Base-by-base conservation (phyloP, 225 moss, liverwort and hornwort species). In the Asterella californica region DNA sequence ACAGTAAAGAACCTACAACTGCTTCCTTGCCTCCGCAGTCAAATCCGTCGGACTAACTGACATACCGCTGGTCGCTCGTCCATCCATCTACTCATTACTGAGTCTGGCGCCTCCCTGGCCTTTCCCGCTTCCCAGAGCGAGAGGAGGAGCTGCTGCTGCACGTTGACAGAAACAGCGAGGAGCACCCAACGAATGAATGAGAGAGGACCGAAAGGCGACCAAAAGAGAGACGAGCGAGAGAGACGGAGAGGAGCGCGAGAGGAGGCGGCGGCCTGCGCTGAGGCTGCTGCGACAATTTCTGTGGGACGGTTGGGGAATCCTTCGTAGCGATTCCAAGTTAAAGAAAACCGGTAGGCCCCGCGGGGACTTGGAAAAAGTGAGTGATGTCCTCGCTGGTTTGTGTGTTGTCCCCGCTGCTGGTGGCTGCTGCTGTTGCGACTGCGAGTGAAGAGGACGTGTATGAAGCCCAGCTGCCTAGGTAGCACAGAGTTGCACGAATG, bases 241-340 rank as follows among this genome's bases (percentile, higher is more conserved):
- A 6, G 32, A 1, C 52, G n/a, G 63, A 63, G 65, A 6, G 65
- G 52, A 50, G 73, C 74, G 74, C 12, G 71, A 71, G 74, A 74
- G 74, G 19, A 53, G 52, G 74, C 32, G 52, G 74, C 50, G 74
- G 74, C 52, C 32, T 6, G 48, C 32, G 53, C 30, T 50, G 32
- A 15, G 74, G 53, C 74, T 27, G 74, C 74, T 74, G 74, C 74
- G 74, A n/a, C 74, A 53, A 53, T 52, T 73, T 53, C 74, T 74
- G 74, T 53, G 49, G 49, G 72, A 33, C 32, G 50, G 52, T 42
- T 42, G 30, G 12, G 29, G 74, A 74, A 53, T 74, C 29, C 74
- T 11, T 17, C 6, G 30, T 53, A 15, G 18, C n/a, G 52, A 72
- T 47, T 46, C 49, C 19, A 14, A 50, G 52, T 74, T 30, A 15